These are phyloP conservation scores for Pseudophaeomoniella oleicola DNA, from an alignment of 2,329 filamentous ascomycete species.

Conservation along the genomic window DNA sequence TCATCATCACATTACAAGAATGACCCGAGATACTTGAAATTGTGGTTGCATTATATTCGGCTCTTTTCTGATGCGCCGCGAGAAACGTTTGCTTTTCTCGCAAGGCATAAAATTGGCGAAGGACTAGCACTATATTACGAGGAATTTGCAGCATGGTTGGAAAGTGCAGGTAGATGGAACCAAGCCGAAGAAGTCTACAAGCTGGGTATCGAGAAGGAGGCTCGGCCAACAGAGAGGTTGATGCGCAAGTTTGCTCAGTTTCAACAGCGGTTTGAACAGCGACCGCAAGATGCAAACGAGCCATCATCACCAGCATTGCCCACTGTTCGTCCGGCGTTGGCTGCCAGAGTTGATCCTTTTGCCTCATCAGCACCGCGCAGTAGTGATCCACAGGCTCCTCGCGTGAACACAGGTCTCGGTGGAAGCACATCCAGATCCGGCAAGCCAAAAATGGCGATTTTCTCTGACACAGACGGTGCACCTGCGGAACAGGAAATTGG, in stretches of 20 bases:
- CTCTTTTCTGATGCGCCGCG: slow-evolving; percentile 88
- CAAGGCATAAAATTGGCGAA: slow-evolving; percentile 78
- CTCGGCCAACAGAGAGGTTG: slow-evolving; percentile 65
- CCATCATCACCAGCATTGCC: slow-evolving; percentile 81
- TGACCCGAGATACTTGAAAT: slow-evolving; percentile 78
- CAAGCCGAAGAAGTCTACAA: slow-evolving; percentile 93
- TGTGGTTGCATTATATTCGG: slow-evolving; percentile 89
- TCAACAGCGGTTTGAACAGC: slow-evolving; percentile 59
- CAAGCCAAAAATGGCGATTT: slow-evolving; percentile 77
- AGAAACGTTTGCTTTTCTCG: slow-evolving; percentile 82
- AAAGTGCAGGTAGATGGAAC: slow-evolving; percentile 65
- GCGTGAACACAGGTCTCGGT: slow-evolving; percentile 31
- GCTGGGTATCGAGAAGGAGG: slow-evolving; percentile 77
- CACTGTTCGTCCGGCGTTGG: slow-evolving; percentile 65
- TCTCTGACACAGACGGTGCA: slow-evolving; percentile 56
- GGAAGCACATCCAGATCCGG: slow-evolving; percentile 45
- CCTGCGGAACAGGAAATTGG: slow-evolving; percentile 40
- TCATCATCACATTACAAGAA: slow-evolving; percentile 82
- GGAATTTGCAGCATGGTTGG: slow-evolving; percentile 88
- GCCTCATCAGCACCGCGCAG: slow-evolving; percentile 30
- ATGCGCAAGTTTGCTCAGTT: slow-evolving; percentile 88
- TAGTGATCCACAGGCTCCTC: slow-evolving; percentile 44
- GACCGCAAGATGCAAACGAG: slow-evolving; percentile 44
- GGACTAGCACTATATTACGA: slow-evolving; percentile 85
- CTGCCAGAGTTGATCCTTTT: slow-evolving; percentile 76